Evolutionary conservation across 2,329 filamentous ascomycete species (phyloP).

Genomic region (Biscogniauxia sp.): DNA sequence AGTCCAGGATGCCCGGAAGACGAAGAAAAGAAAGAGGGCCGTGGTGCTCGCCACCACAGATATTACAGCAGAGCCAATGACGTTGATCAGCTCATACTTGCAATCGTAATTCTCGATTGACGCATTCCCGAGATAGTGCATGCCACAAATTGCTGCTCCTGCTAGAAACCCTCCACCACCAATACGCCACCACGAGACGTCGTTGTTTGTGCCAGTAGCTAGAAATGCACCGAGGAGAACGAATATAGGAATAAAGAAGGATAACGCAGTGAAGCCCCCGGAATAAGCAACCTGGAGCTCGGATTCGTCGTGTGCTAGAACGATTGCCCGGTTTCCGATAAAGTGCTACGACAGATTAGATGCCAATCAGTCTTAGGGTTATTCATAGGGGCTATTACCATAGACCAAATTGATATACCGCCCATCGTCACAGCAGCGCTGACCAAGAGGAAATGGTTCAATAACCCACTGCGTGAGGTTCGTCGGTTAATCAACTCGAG

Average conservation of each 20-base stretch:
- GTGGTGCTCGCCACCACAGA: slow-evolving; percentile 69
- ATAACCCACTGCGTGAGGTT: slow-evolving; percentile 64
- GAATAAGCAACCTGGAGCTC: slow-evolving; percentile 73
- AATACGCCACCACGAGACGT: slow-evolving; percentile 57
- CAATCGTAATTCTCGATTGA: slow-evolving; percentile 76
- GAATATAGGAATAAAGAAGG: slow-evolving; percentile 75
- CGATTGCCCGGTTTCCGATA: slow-evolving; percentile 76
- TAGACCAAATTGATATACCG: slow-evolving; percentile 71
- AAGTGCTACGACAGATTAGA: slow-evolving; percentile 65
- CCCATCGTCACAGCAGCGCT: slow-evolving; percentile 70
- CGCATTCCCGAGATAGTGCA: slow-evolving; percentile 87
- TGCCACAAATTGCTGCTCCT: slow-evolving; percentile 74
- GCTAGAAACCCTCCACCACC: slow-evolving; percentile 64
- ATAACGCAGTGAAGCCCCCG: slow-evolving; percentile 67
- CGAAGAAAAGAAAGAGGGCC: slow-evolving; percentile 74
- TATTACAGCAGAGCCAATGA: slow-evolving; percentile 69
- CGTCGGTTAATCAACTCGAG: slow-evolving; percentile 78
- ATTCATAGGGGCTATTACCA: slow-evolving; percentile 43
- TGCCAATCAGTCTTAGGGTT: slow-evolving; percentile 18
- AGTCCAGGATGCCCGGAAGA: slow-evolving; percentile 73
- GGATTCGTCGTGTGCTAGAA: slow-evolving; percentile 60
- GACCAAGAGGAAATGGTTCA: slow-evolving; percentile 66
- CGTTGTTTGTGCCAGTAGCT: slow-evolving; percentile 60
- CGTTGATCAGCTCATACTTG: slow-evolving; percentile 55
- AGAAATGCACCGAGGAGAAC: slow-evolving; percentile 73